Conservation (phyloP, 768 basidiomycete genomes). For the Naganishia friedmannii region DNA sequence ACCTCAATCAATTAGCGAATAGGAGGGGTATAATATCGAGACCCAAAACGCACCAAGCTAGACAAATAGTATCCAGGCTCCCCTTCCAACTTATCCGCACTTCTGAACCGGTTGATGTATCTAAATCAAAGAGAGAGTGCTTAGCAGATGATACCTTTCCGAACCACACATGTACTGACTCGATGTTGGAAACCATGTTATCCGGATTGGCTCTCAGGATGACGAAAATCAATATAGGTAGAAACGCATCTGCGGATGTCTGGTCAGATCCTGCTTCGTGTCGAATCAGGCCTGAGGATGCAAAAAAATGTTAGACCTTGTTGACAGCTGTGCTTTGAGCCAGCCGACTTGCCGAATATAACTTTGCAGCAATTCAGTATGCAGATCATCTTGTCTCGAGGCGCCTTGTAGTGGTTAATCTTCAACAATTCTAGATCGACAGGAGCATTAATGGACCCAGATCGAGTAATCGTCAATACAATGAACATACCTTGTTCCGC, state of each 20-base stretch:
- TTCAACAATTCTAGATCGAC: conserved; percentile 70
- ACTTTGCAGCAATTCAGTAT: conserved; percentile 98
- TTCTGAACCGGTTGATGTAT: conserved; percentile 93
- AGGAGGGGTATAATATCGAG: neutral
- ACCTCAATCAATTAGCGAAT: neutral
- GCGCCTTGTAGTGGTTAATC: conserved; percentile 98
- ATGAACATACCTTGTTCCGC: conserved; percentile 48
- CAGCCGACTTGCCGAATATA: conserved; percentile 76
- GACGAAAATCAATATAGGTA: conserved; percentile 90
- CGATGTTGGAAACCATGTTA: conserved; percentile 89
- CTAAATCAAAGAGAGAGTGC: conserved; percentile 52
- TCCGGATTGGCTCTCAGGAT: conserved; percentile 92
- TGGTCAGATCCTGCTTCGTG: conserved; percentile 70
- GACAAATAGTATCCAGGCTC: conserved; percentile 97
- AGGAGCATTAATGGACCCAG: neutral
- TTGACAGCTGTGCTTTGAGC: conserved; percentile 7
- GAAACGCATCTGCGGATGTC: conserved; percentile 75
- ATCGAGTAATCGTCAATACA: neutral
- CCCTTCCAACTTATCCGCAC: conserved; percentile 81
- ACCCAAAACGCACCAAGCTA: conserved; percentile 66
- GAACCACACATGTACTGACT: conserved; percentile 58
- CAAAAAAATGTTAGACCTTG: neutral
- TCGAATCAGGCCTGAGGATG: conserved; percentile 70
- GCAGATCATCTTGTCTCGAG: conserved; percentile 95
- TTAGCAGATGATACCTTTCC: too few species aligned